Evolutionary conservation across 139 green algal genomes (phyloP).

Genomic region (Chlamydomonas schloesseri): DNA sequence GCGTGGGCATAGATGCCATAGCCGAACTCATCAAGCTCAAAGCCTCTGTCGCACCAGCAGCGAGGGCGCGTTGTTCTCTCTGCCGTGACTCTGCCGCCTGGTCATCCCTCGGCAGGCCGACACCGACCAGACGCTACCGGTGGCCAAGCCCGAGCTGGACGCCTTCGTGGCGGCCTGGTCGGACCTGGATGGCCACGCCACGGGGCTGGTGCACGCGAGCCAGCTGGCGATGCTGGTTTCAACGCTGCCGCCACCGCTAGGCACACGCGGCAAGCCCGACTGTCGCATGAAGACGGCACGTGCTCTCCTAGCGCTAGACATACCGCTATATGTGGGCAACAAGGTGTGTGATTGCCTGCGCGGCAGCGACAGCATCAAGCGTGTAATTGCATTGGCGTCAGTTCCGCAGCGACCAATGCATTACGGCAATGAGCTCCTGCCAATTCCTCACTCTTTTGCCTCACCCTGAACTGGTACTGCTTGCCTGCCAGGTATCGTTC

Average conservation of each 20-base stretch:
- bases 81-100: no score
- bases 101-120: no score
- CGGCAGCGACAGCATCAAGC: conserved; percentile 64
- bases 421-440: no score
- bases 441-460: no score
- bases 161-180: conserved; percentile 8
- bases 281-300: neutral
- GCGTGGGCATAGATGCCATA: neutral
- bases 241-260: neutral
- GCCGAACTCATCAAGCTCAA: no score
- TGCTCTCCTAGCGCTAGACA: neutral
- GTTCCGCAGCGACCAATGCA: no score
- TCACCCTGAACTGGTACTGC: no score
- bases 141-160: neutral
- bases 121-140: neutral
- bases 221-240: conserved; percentile 33
- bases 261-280: neutral
- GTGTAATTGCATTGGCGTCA: no score
- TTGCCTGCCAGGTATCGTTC: conserved; percentile 4
- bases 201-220: neutral
- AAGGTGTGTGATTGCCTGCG: conserved; percentile 44
- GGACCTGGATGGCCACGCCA: neutral
- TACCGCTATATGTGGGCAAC: conserved; percentile 33
- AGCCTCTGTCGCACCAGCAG: no score
- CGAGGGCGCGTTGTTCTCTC: no score